Base-by-base conservation (phyloP, 257 asterid genomes). In the Pogostemon cablin region DNA sequence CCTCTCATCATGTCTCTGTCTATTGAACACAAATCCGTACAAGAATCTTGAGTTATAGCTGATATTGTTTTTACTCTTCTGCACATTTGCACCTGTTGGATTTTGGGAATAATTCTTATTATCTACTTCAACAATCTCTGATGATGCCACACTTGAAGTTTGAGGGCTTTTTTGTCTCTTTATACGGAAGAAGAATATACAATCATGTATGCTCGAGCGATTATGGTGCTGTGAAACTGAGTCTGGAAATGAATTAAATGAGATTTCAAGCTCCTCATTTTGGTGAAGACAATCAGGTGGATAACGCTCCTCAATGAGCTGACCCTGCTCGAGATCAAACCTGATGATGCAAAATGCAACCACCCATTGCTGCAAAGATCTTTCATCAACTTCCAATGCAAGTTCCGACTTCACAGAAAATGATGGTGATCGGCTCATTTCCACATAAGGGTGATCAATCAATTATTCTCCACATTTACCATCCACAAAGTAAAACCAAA, bases 321-420 rank as follows among this genome's bases (percentile, higher is more conserved):
- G 99, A 9, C 99, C 99, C 58, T 81, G 97, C 84, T 95, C 99
- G 41, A 91, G 97, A 79, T 95, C 99, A 81, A 95, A 95, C 78
- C 97, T 81, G 71, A 92, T 91, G 74, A 82, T 83, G 72, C 99
- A 95, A 80, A 95, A 91, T 46, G 97, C 90, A 71, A 80, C 88
- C 49, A 87, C 82, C 99, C 99, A 91, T 72, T 87, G 91, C 75
- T 81, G 89, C 78, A 95, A 79, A 66, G 84, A 77, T 61, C 77
- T 76, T 79, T 85, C 93, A 69, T 91, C 98, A 63, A 95, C 84
- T 71, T 90, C 88, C 17, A 81, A 80, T 68, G 80, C 81, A 72
- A 79, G 82, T 69, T 91, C 97, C 4, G 95, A 83, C 82, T 81
- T 89, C 66, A 82, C 60, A 57, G 95, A 86, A 85, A 91, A 91